phyloP scores from a whole-genome alignment of 2,329 filamentous ascomycete species.

The Trichophyton simii region DNA sequence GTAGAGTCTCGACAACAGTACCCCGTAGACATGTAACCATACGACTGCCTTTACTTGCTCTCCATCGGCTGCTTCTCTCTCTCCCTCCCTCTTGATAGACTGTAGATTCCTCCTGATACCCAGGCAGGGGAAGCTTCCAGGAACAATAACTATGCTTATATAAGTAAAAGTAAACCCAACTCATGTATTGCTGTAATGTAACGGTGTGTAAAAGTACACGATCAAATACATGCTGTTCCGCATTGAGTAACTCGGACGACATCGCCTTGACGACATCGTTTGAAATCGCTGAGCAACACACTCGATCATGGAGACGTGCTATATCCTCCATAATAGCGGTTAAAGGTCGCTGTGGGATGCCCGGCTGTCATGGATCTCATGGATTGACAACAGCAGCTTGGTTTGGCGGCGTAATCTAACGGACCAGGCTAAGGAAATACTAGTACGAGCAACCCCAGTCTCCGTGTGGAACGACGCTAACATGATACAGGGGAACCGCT shows the following conservation, averaged over 20 bases:
- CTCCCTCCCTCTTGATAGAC: too few relatives aligned
- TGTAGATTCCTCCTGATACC: too few relatives aligned
- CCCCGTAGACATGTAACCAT: too few relatives aligned
- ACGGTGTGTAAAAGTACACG: neutral
- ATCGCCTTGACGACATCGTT: neutral
- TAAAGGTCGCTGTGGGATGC: neutral
- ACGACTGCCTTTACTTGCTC: too few relatives aligned
- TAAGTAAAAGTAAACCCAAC: neutral
- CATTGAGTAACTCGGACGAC: neutral
- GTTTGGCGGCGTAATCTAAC: neutral
- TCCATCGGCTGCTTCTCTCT: too few relatives aligned
- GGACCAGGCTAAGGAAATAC: neutral
- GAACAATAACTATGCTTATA: neutral
- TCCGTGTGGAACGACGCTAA: neutral
- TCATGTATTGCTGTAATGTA: too few relatives aligned
- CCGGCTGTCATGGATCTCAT: neutral
- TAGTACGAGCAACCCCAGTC: constrained; percentile 1
- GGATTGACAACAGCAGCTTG: neutral
- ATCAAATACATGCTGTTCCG: neutral
- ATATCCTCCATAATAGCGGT: neutral
- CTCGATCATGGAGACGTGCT: neutral
- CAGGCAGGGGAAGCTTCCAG: neutral
- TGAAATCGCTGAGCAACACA: neutral
- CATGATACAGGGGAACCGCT: constrained; percentile 6
- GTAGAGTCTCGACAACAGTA: neutral